phyloP scores from a whole-genome alignment of 371 early-diverging fungal genomes.

The Mortierella sp. region DNA sequence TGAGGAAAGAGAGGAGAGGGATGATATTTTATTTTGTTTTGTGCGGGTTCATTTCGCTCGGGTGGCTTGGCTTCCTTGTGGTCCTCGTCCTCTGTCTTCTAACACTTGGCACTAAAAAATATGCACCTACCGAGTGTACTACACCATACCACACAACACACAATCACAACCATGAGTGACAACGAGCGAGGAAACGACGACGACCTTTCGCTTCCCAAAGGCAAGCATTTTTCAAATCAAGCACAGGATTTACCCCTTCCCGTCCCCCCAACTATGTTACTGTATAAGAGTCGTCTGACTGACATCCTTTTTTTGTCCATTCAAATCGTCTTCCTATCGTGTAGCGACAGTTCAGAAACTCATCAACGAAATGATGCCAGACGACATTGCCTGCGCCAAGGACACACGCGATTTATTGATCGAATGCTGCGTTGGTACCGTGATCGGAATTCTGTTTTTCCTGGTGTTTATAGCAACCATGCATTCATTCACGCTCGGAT shows the following conservation, averaged over 20 bases:
- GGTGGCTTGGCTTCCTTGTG: too few species aligned
- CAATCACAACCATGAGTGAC: conserved; percentile 73
- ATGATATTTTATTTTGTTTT: not conserved
- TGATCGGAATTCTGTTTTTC: not conserved
- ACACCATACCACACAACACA: conserved; percentile 6
- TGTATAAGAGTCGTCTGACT: too few species aligned
- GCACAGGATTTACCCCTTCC: too few species aligned
- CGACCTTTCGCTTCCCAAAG: conserved; percentile 90
- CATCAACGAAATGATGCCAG: conserved; percentile 94
- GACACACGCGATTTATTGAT: conserved; percentile 95
- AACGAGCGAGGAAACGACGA: conserved; percentile 81
- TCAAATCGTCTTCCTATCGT: not conserved
- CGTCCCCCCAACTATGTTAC: too few species aligned
- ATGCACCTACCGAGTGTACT: too few species aligned
- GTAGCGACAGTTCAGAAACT: conserved; percentile 97
- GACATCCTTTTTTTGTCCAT: not conserved
- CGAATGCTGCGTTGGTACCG: conserved; percentile 91
- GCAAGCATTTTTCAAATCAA: conserved; percentile 42
- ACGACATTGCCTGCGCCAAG: conserved; percentile 90
- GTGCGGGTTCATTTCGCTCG: not conserved
- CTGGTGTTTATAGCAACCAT: too few species aligned
- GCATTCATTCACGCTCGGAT: too few species aligned
- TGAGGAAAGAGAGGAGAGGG: not conserved
- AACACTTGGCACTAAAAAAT: too few species aligned
- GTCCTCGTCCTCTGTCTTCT: too few species aligned